Evolutionary conservation across 495 filamentous ascomycete genomes (phyloP), one percentile per base, ranked within the genome.

Genomic region (Physcia stellaris): DNA sequence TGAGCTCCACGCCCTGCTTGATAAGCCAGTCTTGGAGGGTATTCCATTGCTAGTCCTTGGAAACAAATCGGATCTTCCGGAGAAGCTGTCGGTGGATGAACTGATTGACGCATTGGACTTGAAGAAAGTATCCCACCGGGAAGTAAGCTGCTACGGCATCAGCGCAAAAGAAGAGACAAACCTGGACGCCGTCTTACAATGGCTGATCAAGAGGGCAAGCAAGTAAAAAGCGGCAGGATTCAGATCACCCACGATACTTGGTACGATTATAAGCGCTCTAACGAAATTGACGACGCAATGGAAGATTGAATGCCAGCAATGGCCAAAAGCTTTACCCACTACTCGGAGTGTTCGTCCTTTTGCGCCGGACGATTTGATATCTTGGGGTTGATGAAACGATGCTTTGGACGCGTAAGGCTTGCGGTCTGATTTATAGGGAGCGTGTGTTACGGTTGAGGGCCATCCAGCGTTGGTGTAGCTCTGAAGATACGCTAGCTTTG

Each of bases 91-190:
- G 26, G 88, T 96, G 21, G 90, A 98, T 53, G 84, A 95, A 57
- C 59, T 98, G 46, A 98, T 98, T 63, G 87, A 94, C 26, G 78
- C 73, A 35, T 73, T 98, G 70, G 77, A 94, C 48, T 70, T 98
- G 22, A 90, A 87, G 60, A 73, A 77, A 37, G 81, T 98, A 54
- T 82, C 80, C 28, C 80, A 83, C 52, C 83, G 90, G 22, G 90
- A 98, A 59, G 88, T 98, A 48, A 93, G 85, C 68, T 98, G 90
- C 65, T 98, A 96, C 59, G 87, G 90, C 37, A 96, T 98, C 62
- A 94, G 86, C 51, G 90, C 88, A 26, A 94, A 94, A 56, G 88
- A 98, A 56, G 90, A 98, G 62, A 95, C 88, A 23, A 98, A 98
- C 60, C 73, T 98, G 47, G 90, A 98, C 58, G 90, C 87, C 4